Percentiles rank a stretch among this genome's conserved stretches.
These are phyloP conservation scores for Pythium sp. DNA, from an alignment of 352 stramenopile species.

Conservation along the genomic window DNA sequence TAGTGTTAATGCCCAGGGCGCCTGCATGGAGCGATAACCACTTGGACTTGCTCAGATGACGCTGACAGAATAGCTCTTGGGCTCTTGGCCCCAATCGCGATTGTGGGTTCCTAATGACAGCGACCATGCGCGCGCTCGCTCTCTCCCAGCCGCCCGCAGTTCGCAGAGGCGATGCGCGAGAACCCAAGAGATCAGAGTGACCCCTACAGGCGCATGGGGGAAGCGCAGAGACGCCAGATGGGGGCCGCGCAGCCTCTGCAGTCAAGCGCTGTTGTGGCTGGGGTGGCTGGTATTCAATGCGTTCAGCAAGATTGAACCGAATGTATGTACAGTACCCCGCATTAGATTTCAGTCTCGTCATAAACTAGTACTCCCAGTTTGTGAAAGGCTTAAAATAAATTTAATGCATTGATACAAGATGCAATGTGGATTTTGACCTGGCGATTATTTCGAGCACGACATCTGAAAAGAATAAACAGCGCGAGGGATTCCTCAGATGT, in stretches of 20 bases:
- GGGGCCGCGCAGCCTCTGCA: background rate
- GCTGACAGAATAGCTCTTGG: background rate
- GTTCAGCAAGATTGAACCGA: background rate
- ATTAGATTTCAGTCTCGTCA: background rate
- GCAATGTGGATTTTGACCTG: background rate
- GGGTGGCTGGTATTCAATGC: background rate
- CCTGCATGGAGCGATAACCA: conserved; percentile 4
- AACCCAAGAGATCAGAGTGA: background rate
- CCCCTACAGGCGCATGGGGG: background rate
- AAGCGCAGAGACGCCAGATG: background rate
- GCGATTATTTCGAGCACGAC: background rate
- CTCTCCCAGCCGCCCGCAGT: background rate
- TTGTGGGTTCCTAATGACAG: background rate
- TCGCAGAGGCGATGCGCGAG: background rate
- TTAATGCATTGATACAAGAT: background rate
- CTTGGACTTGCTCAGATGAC: background rate
- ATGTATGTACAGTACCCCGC: background rate
- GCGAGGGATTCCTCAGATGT: background rate
- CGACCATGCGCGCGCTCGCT: background rate
- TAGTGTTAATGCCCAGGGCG: background rate
- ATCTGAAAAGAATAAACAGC: background rate
- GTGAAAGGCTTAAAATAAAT: no score
- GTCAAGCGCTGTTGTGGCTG: background rate
- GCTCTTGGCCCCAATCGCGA: conserved; percentile 6
- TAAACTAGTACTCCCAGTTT: background rate